Evolutionary conservation across 805 yeast genomes (phyloP), one percentile per base, ranked within the genome.

Genomic region (Tetrapisispora phaffii): DNA sequence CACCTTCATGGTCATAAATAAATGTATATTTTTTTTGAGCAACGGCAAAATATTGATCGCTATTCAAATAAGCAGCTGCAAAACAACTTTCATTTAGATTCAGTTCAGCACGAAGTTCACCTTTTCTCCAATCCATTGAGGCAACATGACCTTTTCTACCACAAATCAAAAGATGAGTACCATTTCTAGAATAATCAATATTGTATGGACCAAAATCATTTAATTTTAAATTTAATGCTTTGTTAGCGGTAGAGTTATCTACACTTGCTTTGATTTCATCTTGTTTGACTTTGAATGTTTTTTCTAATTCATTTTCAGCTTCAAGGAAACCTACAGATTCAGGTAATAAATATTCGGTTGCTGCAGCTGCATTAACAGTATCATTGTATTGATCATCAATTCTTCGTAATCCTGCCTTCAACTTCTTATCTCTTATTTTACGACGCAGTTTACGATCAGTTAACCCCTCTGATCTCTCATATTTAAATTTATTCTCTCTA

Each of bases 131-230:
- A 67, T 93, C 96, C 72, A 93, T 82, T 2, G 93, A 78, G 0
- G 98, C 97, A 42, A 93, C 79, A 69, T 93, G 98, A 3, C 99
- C 99, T 61, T 86, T 87, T 40, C 73, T 73, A 17, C 99, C 99
- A 10, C 89, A 93, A 20, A 93, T 68, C 31, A 93, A 71, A 41
- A 93, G 63, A 50, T 82, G 82, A 49, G 96, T 79, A 44, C 99
- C 98, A 55, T 87, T 87, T 63, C 90, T 73, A 2, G 93, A 76
- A 62, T 82, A 93, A 62, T 90, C 88, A 9, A 85, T 59, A 5
- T 72, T 66, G 59, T 93, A 93, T 1, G 98, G 97, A 0, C 97
- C 97, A 59, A 80, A 83, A 49, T 85, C 84, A 12, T 74, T 74
- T 49, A 93, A 69, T 23, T 76, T 75, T 47, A 93, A 71, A 47